Evolutionary conservation across 306 rosid genomes (phyloP).

Genomic region (Prunus davidiana): DNA sequence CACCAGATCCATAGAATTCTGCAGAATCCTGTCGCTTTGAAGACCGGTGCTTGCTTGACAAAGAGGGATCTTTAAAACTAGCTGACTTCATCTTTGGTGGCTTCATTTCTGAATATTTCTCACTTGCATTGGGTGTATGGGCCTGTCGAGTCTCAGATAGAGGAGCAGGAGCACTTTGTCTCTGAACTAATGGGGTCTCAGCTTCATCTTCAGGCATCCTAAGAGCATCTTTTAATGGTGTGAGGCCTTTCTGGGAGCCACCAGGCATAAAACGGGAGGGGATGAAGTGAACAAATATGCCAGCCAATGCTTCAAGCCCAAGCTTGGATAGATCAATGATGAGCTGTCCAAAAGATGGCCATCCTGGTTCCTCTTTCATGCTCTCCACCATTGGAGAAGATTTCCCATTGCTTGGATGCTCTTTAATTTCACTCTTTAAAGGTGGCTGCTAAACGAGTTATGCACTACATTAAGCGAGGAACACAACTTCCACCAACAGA

Average conservation of each 20-base stretch:
- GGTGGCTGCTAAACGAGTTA: conserved; percentile 35
- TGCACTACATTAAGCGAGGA: conserved; percentile 23
- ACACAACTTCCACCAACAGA: conserved; percentile 7
- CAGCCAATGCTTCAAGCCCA: conserved; percentile 49
- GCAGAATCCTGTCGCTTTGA: conserved; percentile 68
- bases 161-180: conserved; percentile 47
- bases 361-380: conserved; percentile 81
- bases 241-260: conserved; percentile 43
- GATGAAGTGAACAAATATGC: conserved; percentile 42
- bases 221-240: conserved; percentile 73
- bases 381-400: conserved; percentile 37
- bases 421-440: conserved; percentile 45
- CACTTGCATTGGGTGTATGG: conserved; percentile 48
- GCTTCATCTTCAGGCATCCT: conserved; percentile 74
- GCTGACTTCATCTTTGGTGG: conserved; percentile 72
- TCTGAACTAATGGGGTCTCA: conserved; percentile 38
- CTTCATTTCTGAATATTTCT: conserved; percentile 63
- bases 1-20: conserved; percentile 75
- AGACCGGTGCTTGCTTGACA: conserved; percentile 71
- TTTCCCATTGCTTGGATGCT: conserved; percentile 43
- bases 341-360: conserved; percentile 90
- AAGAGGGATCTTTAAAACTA: conserved; percentile 76
- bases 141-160: conserved; percentile 48
- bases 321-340: conserved; percentile 68
- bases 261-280: conserved; percentile 52